phyloP scores from a whole-genome alignment of 371 early-diverging fungal genomes.

The Hamiltosporidium magnivora region DNA sequence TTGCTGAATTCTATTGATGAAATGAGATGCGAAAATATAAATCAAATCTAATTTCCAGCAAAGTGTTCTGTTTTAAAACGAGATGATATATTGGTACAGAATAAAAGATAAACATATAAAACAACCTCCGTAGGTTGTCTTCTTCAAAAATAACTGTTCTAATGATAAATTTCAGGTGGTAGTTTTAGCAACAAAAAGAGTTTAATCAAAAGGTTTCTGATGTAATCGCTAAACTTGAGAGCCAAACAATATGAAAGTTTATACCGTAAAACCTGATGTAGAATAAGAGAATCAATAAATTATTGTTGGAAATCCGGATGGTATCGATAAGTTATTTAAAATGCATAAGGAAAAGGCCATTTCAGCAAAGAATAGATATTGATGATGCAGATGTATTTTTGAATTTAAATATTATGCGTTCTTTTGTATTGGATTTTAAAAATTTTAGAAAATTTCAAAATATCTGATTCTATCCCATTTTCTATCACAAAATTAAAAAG shows the following conservation, averaged over 20 bases:
- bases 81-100: conserved; percentile 45
- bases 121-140: conserved; percentile 85
- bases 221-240: conserved; percentile 74
- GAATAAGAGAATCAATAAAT: conserved; percentile 68
- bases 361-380: conserved; percentile 62
- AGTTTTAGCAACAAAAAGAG: conserved; percentile 86
- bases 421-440: conserved; percentile 27
- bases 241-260: conserved; percentile 78
- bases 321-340: conserved; percentile 71
- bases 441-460: conserved; percentile 25
- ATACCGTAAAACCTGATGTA: conserved; percentile 77
- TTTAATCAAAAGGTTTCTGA: conserved; percentile 86
- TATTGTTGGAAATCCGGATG: conserved; percentile 90
- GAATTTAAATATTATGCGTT: conserved; percentile 30
- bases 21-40: conserved; percentile 47
- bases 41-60: conserved; percentile 45
- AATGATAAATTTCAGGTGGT: conserved; percentile 59
- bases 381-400: conserved; percentile 55
- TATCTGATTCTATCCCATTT: conserved; percentile 53
- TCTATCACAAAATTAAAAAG: conserved; percentile 38
- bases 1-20: conserved; percentile 41
- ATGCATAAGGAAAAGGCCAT: conserved; percentile 65
- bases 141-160: too few relatives aligned
- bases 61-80: conserved; percentile 32
- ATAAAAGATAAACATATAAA: conserved; percentile 77